A percentile compares a stretch with the other conserved stretches of the same genome.
phyloP scores from a whole-genome alignment of 2,329 filamentous ascomycete genomes.

The Madurella fahalii region DNA sequence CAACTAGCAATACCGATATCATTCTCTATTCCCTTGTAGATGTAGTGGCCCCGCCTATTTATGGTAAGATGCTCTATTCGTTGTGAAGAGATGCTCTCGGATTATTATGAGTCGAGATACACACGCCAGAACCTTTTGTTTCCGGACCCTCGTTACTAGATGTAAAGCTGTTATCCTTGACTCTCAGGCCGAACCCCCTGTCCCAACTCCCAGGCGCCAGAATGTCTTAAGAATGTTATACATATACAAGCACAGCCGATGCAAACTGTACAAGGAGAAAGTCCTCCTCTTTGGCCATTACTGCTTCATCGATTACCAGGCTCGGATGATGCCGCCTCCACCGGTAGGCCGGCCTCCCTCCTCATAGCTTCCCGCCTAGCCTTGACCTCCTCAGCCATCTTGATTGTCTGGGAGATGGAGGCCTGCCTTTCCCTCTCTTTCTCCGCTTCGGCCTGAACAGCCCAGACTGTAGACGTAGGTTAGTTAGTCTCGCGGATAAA shows the following conservation, averaged over 20 bases:
- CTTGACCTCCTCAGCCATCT: constrained; percentile 40
- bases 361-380: constrained; percentile 47
- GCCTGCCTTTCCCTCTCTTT: constrained; percentile 40
- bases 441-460: constrained; percentile 46
- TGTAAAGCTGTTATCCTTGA: not conserved
- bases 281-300: not conserved
- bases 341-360: constrained; percentile 43
- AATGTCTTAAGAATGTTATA: not conserved
- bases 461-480: constrained; percentile 41
- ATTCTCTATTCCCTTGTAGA: no score
- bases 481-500: not conserved
- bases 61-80: no score
- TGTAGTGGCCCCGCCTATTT: no score
- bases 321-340: constrained; percentile 30
- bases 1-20: no score
- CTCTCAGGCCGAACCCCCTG: not conserved
- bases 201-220: not conserved
- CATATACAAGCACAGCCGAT: constrained; percentile 1
- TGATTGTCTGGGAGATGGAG: constrained; percentile 33
- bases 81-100: no score
- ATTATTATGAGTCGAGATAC: no score
- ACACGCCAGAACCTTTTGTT: no score
- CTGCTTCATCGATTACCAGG: constrained; percentile 6
- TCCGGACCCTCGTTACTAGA: not conserved
- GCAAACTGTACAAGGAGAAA: constrained; percentile 7